Evolutionary conservation across 2,329 filamentous ascomycete species (phyloP).

Genomic region (Didymella sp.): DNA sequence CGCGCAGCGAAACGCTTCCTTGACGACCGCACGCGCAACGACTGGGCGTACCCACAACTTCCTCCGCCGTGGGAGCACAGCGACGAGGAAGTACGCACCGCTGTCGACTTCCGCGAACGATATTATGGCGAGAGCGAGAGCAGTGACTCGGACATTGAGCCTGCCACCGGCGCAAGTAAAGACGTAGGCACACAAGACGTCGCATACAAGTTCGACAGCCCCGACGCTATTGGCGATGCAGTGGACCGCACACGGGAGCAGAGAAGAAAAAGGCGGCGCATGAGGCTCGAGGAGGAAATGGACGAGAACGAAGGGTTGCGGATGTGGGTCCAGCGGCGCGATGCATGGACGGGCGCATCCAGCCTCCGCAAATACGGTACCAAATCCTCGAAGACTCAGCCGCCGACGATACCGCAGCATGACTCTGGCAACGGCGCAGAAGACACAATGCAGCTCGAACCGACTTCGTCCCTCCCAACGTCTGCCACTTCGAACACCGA

Average conservation of each 20-base stretch:
- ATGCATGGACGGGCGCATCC: slow-evolving; percentile 82
- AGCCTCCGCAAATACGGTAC: slow-evolving; percentile 53
- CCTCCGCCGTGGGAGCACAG: slow-evolving; percentile 44
- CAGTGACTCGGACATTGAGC: slow-evolving; percentile 32
- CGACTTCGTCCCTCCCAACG: background rate
- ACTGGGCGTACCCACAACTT: slow-evolving; percentile 54
- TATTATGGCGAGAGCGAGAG: slow-evolving; percentile 50
- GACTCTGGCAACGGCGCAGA: slow-evolving; percentile 7
- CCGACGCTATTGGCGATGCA: slow-evolving; percentile 53
- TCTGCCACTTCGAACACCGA: background rate
- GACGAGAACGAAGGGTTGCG: slow-evolving; percentile 80
- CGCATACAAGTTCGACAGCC: slow-evolving; percentile 54
- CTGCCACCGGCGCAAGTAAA: background rate
- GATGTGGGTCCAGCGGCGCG: slow-evolving; percentile 77
- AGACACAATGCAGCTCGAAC: slow-evolving; percentile 5
- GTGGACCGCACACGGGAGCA: slow-evolving; percentile 39
- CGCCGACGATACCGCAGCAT: slow-evolving; percentile 3
- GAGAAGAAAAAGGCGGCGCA: slow-evolving; percentile 49
- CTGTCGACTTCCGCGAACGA: slow-evolving; percentile 52
- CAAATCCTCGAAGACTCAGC: background rate
- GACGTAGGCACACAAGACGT: slow-evolving; percentile 35
- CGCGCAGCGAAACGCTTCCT: slow-evolving; percentile 53
- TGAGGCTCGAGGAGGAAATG: slow-evolving; percentile 53
- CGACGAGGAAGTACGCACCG: slow-evolving; percentile 44
- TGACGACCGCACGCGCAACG: slow-evolving; percentile 52